These are phyloP conservation scores for Ustilaginoidea virens DNA, from an alignment of 2,329 filamentous ascomycete species.

Conservation along the genomic window DNA sequence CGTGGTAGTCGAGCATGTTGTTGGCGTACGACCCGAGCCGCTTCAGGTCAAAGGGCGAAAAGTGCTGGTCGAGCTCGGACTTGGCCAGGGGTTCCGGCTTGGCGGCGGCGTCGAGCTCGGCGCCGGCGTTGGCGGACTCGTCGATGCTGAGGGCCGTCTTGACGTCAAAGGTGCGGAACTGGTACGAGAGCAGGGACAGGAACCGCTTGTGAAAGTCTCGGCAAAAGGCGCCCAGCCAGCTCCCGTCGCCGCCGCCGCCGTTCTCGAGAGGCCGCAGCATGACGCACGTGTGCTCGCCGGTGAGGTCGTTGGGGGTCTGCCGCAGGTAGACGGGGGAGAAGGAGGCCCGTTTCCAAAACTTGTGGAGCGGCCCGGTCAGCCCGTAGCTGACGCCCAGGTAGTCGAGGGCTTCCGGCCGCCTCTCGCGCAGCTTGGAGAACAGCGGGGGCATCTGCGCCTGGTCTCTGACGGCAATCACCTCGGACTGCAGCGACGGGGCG, in stretches of 20 bases:
- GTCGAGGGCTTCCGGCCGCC: slow-evolving; percentile 65
- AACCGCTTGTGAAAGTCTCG: slow-evolving; percentile 94
- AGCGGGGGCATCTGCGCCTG: slow-evolving; percentile 85
- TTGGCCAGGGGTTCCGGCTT: slow-evolving; percentile 48
- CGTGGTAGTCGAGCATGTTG: slow-evolving; percentile 95
- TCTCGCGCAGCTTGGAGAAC: slow-evolving; percentile 76
- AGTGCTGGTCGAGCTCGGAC: slow-evolving; percentile 55
- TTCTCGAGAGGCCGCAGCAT: slow-evolving; percentile 74
- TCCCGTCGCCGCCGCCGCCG: slow-evolving; percentile 55
- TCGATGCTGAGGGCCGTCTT: slow-evolving; percentile 73
- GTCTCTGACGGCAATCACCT: slow-evolving; percentile 81
- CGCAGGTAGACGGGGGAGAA: slow-evolving; percentile 88
- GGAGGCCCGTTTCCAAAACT: slow-evolving; percentile 84
- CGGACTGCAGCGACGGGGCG: slow-evolving; percentile 68
- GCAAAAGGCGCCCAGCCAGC: slow-evolving; percentile 83
- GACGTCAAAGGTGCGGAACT: slow-evolving; percentile 72
- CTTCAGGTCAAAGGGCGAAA: slow-evolving; percentile 91
- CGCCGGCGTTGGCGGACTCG: slow-evolving; percentile 63
- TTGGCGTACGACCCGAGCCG: slow-evolving; percentile 89
- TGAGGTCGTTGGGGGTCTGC: slow-evolving; percentile 91
- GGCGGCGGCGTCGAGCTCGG: slow-evolving; percentile 41
- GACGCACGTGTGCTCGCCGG: slow-evolving; percentile 93
- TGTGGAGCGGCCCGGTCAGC: slow-evolving; percentile 72
- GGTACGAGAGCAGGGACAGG: slow-evolving; percentile 74
- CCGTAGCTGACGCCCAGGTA: slow-evolving; percentile 95